These are phyloP conservation scores for Cytospora schulzeri DNA, from an alignment of 2,329 filamentous ascomycete genomes.

Conservation along the genomic window DNA sequence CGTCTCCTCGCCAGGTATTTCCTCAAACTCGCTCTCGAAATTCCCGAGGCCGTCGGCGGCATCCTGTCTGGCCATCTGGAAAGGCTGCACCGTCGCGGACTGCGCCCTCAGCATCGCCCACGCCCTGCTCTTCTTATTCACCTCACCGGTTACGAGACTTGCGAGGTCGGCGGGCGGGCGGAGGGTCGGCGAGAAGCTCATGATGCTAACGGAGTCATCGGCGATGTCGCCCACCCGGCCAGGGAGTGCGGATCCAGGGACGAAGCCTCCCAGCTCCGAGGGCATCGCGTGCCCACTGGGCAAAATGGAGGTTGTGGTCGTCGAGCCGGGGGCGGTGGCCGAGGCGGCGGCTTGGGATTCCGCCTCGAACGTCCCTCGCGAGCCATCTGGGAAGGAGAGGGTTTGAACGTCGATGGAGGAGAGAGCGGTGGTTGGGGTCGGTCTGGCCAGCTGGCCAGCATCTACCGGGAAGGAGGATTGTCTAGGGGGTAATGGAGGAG, in stretches of 20 bases:
- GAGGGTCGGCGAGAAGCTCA: slow-evolving; percentile 66
- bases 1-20: slow-evolving; percentile 60
- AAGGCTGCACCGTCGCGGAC: slow-evolving; percentile 60
- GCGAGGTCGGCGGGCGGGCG: slow-evolving; percentile 72
- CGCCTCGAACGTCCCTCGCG: slow-evolving; percentile 62
- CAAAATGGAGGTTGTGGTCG: slow-evolving; percentile 32
- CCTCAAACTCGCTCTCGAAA: slow-evolving; percentile 79
- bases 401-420: slow-evolving; percentile 81
- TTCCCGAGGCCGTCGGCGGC: slow-evolving; percentile 56
- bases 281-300: slow-evolving; percentile 46
- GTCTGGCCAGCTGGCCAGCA: slow-evolving; percentile 55
- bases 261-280: slow-evolving; percentile 25
- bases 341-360: slow-evolving; percentile 37
- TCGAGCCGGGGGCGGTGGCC: slow-evolving; percentile 30
- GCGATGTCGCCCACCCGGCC: slow-evolving; percentile 15
- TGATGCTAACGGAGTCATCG: slow-evolving; percentile 67
- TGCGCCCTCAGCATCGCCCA: slow-evolving; percentile 69
- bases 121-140: slow-evolving; percentile 66
- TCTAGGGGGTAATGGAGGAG: slow-evolving; percentile 35
- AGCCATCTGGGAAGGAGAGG: slow-evolving; percentile 70
- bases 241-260: slow-evolving; percentile 24
- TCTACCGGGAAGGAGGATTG: slow-evolving; percentile 29
- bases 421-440: slow-evolving; percentile 86
- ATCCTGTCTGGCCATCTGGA: slow-evolving; percentile 45
- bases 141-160: slow-evolving; percentile 75